Evolutionary conservation across 2,329 filamentous ascomycete genomes (phyloP), one percentile per base, ranked within the genome.

Genomic region (Arthroderma sp.): DNA sequence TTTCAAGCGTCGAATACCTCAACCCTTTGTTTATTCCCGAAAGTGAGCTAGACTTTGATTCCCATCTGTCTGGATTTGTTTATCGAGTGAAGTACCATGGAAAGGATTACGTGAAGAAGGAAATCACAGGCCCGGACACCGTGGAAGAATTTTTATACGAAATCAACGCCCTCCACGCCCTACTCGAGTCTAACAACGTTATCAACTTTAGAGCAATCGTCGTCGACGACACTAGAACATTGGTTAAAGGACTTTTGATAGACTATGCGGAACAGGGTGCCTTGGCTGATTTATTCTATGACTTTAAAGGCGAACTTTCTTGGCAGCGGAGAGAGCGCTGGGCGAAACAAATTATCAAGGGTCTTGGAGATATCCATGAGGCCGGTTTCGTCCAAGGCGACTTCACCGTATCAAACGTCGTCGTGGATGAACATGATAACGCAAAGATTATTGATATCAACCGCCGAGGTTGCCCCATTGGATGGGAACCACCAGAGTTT

Each of bases 381-480:
- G 85, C 88, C 21, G 93, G 93, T 3, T 97, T 95, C 69, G 93
- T 98, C 9, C 93, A 98, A 68, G 93, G 93, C 23, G 93, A 98
- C 68, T 96, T 98, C 63, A 98, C 93, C 0, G 78, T 98, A 28
- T 95, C 91, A 4, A 98, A 98, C 68, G 95, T 98, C 62, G 93
- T 98, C 60, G 86, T 98, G 66, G 89, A 97, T 69, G 79, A 80
- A 11, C 74, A 86, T 44, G 85, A 90, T 67, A 81, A 96, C 66
- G 93, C 91, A 7, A 91, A 94, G 66, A 97, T 98, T 63, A 98
- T 98, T 67, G 93, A 98, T 71, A 96, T 98, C 74, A 98, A 98
- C 73, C 81, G 93, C 57, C 81, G 93, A 65, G 93, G 93, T n/a
- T 98, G 93, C 66, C 93, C 93, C 0, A 88, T 97, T 3, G 91